Percentiles rank a stretch among this genome's conserved stretches.
Conservation (phyloP, 139 green algal species). For the Dunaliella primolecta region DNA sequence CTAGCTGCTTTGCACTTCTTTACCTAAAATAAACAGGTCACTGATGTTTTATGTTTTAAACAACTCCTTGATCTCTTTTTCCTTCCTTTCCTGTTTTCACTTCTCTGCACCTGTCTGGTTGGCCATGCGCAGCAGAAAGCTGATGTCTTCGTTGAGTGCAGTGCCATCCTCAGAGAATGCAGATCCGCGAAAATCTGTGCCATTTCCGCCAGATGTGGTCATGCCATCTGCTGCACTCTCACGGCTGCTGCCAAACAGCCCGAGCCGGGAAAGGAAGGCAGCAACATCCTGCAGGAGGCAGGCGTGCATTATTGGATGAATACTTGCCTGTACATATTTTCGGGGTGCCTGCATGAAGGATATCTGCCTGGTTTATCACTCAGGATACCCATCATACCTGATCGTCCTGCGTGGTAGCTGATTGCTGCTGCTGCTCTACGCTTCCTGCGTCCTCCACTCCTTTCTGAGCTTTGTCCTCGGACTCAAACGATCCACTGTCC, state of each 20-base stretch:
- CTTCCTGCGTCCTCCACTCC: too few species aligned
- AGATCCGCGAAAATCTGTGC: background rate
- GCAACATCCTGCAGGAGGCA: background rate
- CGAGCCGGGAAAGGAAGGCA: background rate
- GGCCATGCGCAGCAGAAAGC: background rate
- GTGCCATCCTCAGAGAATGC: background rate
- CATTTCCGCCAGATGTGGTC: background rate
- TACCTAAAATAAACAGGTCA: background rate
- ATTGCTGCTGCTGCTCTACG: too few species aligned
- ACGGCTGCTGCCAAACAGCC: background rate
- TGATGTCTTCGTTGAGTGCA: background rate
- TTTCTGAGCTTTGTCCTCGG: too few species aligned
- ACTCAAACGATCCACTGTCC: too few species aligned
- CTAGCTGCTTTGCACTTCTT: background rate
- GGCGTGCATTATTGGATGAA: too few species aligned
- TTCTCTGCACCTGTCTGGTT: background rate
- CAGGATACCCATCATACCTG: too few species aligned
- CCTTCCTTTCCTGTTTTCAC: too few species aligned
- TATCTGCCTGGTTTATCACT: too few species aligned
- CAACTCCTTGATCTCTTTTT: too few species aligned
- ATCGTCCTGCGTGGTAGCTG: too few species aligned
- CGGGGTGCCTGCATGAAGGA: too few species aligned
- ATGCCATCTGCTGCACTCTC: background rate
- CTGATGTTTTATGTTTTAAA: background rate
- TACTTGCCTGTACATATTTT: too few species aligned